Evolutionary conservation across 176 grass and related monocot genomes (phyloP).

Genomic region (Aegilops bicornis): DNA sequence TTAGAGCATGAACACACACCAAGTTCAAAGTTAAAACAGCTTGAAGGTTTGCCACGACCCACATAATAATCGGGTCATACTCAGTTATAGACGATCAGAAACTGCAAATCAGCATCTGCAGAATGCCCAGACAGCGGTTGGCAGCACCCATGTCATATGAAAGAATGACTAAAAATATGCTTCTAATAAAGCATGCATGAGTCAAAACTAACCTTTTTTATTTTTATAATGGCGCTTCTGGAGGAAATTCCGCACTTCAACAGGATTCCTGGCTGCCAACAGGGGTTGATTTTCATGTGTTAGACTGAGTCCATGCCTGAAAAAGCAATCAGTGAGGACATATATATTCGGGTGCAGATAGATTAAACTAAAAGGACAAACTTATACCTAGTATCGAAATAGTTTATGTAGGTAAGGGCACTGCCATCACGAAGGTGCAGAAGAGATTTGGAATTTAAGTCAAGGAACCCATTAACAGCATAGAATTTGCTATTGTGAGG

Average conservation of each 20-base stretch:
- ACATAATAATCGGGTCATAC: not conserved
- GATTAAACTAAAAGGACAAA: conserved; percentile 5
- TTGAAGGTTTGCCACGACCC: not conserved
- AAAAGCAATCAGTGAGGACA: conserved; percentile 24
- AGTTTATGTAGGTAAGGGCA: conserved; percentile 50
- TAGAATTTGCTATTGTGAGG: conserved; percentile 63
- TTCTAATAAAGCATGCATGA: not conserved
- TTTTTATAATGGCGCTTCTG: conserved; percentile 24
- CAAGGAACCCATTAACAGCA: conserved; percentile 51
- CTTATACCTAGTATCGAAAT: conserved; percentile 58
- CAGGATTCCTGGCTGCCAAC: conserved; percentile 39
- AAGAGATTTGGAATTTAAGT: conserved; percentile 50
- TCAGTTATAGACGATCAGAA: not conserved
- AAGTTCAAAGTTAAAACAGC: not conserved
- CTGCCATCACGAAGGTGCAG: conserved; percentile 39
- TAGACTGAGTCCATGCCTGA: conserved; percentile 56
- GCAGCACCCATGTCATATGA: not conserved
- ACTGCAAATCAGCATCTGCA: not conserved
- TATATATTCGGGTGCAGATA: not conserved
- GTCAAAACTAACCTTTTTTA: conserved; percentile 45
- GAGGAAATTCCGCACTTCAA: conserved; percentile 53
- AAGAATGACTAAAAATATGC: not conserved
- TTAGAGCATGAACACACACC: too few relatives aligned
- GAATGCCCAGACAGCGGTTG: not conserved
- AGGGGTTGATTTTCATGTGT: conserved; percentile 44